phyloP scores from a whole-genome alignment of 805 yeast species.

The Hanseniaspora vineae region DNA sequence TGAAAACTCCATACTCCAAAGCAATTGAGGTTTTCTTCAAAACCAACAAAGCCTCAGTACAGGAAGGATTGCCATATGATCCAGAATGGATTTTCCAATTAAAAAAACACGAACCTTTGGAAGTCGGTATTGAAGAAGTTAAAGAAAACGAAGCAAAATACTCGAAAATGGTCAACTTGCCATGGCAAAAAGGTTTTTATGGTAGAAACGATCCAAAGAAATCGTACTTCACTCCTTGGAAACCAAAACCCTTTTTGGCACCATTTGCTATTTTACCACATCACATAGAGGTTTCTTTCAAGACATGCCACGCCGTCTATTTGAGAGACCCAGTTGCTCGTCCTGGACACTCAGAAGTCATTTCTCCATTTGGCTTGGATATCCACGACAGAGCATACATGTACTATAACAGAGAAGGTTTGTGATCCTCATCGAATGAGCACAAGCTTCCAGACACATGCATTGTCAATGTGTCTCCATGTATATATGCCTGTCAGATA shows the following conservation, averaged over 20 bases:
- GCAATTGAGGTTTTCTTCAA: slow-evolving; percentile 14
- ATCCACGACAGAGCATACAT: slow-evolving; percentile 89
- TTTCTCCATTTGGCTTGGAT: slow-evolving; percentile 72
- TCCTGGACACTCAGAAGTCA: slow-evolving; percentile 93
- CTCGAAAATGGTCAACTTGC: slow-evolving; percentile 39
- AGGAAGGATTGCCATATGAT: slow-evolving; percentile 25
- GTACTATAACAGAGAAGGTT: slow-evolving; percentile 74
- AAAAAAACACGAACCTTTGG: slow-evolving; percentile 26
- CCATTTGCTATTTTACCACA: slow-evolving; percentile 88
- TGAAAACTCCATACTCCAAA: slow-evolving; percentile 21
- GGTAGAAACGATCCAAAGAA: slow-evolving; percentile 71
- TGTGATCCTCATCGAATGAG: background rate
- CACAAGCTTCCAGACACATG: too few species aligned
- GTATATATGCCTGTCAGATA: background rate
- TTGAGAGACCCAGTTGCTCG: slow-evolving; percentile 94
- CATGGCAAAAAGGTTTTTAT: slow-evolving; percentile 70
- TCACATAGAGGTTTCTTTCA: slow-evolving; percentile 81
- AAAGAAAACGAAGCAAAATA: slow-evolving; percentile 38
- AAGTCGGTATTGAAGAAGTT: slow-evolving; percentile 17
- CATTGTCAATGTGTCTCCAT: too few species aligned
- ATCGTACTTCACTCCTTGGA: slow-evolving; percentile 93
- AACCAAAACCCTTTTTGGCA: slow-evolving; percentile 84
- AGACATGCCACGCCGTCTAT: slow-evolving; percentile 93
- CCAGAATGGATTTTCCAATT: slow-evolving; percentile 40
- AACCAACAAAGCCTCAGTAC: slow-evolving; percentile 12